Conservation (phyloP, 768 basidiomycete species). For the Chalciporus pseudorubinellus region DNA sequence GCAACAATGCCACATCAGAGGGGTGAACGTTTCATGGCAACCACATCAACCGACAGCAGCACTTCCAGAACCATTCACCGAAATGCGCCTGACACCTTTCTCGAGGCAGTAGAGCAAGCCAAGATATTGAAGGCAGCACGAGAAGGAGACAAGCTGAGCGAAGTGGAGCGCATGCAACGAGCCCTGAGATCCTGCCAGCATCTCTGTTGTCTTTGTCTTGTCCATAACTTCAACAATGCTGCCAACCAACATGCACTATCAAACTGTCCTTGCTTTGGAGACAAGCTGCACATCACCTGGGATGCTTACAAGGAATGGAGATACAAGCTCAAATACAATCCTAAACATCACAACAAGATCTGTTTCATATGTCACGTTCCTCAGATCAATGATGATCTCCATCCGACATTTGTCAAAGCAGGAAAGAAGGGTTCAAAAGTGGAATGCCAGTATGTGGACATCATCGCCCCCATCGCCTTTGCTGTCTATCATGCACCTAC, state of each 20-base stretch:
- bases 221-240: neutral
- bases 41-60: too few relatives aligned
- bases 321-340: neutral
- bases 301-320: conserved; percentile 1
- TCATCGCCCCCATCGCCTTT: neutral
- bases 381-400: neutral
- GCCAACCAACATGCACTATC: too few relatives aligned
- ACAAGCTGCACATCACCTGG: neutral
- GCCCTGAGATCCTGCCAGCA: too few relatives aligned
- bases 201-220: too few relatives aligned
- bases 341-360: conserved; percentile 4
- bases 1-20: neutral
- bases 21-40: too few relatives aligned
- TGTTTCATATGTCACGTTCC: conserved; percentile 12
- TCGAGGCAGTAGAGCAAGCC: too few relatives aligned
- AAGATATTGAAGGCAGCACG: too few relatives aligned
- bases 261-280: neutral
- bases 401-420: neutral
- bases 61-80: too few relatives aligned
- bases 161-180: too few relatives aligned
- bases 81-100: too few relatives aligned
- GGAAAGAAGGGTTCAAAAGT: neutral
- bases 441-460: neutral
- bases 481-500: neutral
- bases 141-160: too few relatives aligned